Evolutionary conservation across 1,139 yeast species (phyloP).

Genomic region (Pichia sp.): DNA sequence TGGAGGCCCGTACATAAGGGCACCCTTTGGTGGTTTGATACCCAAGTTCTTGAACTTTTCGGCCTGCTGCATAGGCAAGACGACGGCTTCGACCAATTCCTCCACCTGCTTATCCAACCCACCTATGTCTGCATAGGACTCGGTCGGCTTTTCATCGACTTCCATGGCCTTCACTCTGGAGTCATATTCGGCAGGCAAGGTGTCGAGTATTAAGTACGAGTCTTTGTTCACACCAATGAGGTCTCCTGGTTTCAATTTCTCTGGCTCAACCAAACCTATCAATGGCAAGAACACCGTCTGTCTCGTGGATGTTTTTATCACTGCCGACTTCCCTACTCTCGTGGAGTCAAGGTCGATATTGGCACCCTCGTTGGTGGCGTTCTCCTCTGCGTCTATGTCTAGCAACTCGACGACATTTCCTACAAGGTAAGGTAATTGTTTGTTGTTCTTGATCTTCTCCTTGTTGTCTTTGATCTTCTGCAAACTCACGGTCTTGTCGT

Average conservation of each 20-base stretch:
- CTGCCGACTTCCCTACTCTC: constrained; percentile 95
- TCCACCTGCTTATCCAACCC: constrained; percentile 98
- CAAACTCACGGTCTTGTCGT: constrained; percentile 88
- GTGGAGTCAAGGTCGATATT: constrained; percentile 91
- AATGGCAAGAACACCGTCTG: constrained; percentile 96
- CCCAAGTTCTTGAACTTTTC: constrained; percentile 92
- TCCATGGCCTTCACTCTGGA: constrained; percentile 99
- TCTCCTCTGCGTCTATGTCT: constrained; percentile 84
- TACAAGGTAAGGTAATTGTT: constrained; percentile 91
- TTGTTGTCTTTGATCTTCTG: constrained; percentile 94
- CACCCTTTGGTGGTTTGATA: constrained; percentile 97
- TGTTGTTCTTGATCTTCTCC: constrained; percentile 92
- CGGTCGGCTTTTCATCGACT: constrained; percentile 97
- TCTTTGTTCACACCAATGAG: constrained; percentile 97
- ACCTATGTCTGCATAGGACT: constrained; percentile 94
- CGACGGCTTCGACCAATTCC: constrained; percentile 96
- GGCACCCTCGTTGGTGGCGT: constrained; percentile 88
- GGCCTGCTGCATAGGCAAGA: constrained; percentile 96
- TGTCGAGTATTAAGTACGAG: constrained; percentile 87
- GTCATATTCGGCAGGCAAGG: constrained; percentile 95
- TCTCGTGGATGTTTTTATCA: constrained; percentile 93
- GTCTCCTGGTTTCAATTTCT: constrained; percentile 87
- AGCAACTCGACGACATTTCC: constrained; percentile 96
- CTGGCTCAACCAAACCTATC: constrained; percentile 91
- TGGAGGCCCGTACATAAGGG: constrained; percentile 98